Percentiles rank a stretch among this genome's conserved stretches.
phyloP scores from a whole-genome alignment of 768 basidiomycete species.

The Kondoa subrosea region DNA sequence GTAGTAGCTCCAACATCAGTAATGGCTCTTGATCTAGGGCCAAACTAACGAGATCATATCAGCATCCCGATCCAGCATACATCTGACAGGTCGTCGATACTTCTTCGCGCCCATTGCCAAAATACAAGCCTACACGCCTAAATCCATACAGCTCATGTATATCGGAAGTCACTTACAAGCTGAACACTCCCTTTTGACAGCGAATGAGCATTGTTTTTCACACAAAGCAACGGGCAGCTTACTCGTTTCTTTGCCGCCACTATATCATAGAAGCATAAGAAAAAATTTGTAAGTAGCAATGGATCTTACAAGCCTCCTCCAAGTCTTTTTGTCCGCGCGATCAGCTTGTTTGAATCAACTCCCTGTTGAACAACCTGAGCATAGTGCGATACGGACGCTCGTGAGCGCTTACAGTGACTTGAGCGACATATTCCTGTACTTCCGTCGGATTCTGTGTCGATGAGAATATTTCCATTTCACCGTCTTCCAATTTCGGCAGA shows the following conservation, averaged over 20 bases:
- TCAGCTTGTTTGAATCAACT: background rate
- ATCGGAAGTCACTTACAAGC: background rate
- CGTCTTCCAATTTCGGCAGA: constrained; percentile 26
- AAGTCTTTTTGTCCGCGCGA: background rate
- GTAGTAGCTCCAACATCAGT: no score
- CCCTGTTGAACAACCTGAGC: constrained; percentile 14
- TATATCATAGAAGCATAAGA: no score
- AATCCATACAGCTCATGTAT: background rate
- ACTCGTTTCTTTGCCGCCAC: constrained; percentile 26
- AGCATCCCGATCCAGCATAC: constrained; percentile 25
- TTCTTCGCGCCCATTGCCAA: constrained; percentile 26
- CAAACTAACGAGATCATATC: background rate
- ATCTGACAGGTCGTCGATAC: constrained; percentile 22
- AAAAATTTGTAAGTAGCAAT: no score
- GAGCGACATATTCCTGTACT: constrained; percentile 24
- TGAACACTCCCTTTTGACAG: background rate
- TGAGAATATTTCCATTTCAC: constrained; percentile 25
- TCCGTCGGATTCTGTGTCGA: constrained; percentile 25
- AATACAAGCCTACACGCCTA: constrained; percentile 15
- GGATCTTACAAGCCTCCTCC: constrained; percentile 29
- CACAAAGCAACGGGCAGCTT: background rate
- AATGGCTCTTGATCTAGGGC: no score
- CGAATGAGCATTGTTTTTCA: background rate
- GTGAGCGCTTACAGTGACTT: constrained; percentile 25
- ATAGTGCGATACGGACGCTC: constrained; percentile 18